These are phyloP conservation scores for Scheffersomyces amazonensis DNA, from an alignment of 805 yeast genomes.

Conservation along the genomic window DNA sequence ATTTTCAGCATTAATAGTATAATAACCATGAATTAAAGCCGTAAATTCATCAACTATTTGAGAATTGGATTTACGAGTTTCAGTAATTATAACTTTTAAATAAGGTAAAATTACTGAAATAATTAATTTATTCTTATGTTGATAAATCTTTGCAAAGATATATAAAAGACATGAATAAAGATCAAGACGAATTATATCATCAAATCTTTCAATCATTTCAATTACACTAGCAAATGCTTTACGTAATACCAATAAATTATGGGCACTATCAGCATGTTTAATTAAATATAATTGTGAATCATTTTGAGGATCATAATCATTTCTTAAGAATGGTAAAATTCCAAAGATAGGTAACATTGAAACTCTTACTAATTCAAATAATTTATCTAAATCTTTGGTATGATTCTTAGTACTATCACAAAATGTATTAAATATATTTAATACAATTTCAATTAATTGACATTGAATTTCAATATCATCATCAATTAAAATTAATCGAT, in stretches of 20 bases:
- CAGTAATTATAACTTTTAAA: conserved; percentile 31
- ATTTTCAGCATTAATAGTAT: conserved; percentile 12
- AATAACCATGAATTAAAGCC: conserved; percentile 16
- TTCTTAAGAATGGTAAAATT: conserved; percentile 57
- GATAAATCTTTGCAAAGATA: conserved; percentile 56
- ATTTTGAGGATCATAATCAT: conserved; percentile 34
- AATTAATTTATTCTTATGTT: conserved; percentile 36
- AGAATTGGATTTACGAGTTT: conserved; percentile 15
- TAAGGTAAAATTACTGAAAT: conserved; percentile 49
- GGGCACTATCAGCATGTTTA: conserved; percentile 27
- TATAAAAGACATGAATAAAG: conserved; percentile 67
- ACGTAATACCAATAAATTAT: conserved; percentile 44
- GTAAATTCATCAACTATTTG: conserved; percentile 25
- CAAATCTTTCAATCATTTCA: conserved; percentile 63
- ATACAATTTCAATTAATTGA: conserved; percentile 40
- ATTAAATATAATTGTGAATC: conserved; percentile 21
- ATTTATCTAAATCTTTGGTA: conserved; percentile 60
- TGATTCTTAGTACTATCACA: conserved; percentile 36
- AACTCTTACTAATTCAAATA: conserved; percentile 77
- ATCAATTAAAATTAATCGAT: conserved; percentile 63
- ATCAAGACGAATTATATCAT: conserved; percentile 67
- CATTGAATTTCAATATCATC: conserved; percentile 60
- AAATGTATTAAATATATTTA: conserved; percentile 26
- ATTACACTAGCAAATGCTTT: conserved; percentile 51
- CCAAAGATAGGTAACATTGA: conserved; percentile 60